These are phyloP conservation scores for Gelatoporia subvermispora DNA, from an alignment of 768 basidiomycete species.

Conservation along the genomic window DNA sequence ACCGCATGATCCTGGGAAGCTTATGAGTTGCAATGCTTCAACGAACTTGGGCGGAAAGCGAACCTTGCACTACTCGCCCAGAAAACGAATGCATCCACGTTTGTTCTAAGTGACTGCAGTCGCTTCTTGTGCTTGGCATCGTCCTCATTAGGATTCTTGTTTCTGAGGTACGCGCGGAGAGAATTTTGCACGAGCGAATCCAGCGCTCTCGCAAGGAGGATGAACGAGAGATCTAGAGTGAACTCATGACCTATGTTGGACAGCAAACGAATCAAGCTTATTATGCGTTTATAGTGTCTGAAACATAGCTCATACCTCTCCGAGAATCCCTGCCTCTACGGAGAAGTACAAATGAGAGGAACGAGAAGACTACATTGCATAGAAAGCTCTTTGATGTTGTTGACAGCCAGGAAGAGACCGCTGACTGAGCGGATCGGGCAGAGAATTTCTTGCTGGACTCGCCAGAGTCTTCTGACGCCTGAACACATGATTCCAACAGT, in stretches of 20 bases:
- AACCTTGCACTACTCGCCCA: conserved; percentile 78
- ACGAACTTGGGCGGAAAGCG: conserved; percentile 10
- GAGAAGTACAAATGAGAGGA: conserved; percentile 51
- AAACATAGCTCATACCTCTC: no score
- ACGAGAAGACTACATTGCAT: conserved; percentile 51
- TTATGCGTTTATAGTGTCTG: no score
- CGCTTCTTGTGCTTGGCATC: conserved; percentile 17
- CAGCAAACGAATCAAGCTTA: no score
- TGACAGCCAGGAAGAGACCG: conserved; percentile 25
- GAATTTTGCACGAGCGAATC: conserved; percentile 55
- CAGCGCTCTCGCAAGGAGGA: conserved; percentile 64
- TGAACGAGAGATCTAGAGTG: conserved; percentile 64
- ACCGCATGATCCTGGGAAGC: conserved; percentile 75
- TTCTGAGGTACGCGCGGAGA: conserved; percentile 28
- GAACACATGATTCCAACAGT: no score
- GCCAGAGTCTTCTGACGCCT: no score
- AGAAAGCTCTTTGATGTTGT: conserved; percentile 51
- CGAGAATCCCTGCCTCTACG: conserved; percentile 36
- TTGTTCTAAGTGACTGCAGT: conserved; percentile 34
- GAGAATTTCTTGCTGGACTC: no score
- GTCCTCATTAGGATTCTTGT: not conserved
- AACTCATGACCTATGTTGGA: conserved; percentile 23
- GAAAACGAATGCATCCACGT: conserved; percentile 65
- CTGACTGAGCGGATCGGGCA: no score
- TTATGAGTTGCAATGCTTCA: not conserved